Evolutionary conservation across 768 basidiomycete species (phyloP).

Genomic region (Scleroderma bovista): DNA sequence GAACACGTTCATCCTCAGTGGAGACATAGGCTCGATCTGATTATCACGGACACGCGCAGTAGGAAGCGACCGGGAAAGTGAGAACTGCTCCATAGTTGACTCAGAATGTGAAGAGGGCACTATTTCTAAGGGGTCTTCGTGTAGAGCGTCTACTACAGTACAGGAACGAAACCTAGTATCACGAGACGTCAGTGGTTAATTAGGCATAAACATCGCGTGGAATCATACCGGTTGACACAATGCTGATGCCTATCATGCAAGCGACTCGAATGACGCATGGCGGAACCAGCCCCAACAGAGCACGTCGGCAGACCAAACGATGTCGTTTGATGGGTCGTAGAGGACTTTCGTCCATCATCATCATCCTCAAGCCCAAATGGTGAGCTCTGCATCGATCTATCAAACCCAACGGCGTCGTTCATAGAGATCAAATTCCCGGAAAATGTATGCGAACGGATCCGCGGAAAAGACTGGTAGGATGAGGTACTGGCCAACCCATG

Average conservation of each 20-base stretch:
- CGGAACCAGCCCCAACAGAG: slow-evolving; percentile 34
- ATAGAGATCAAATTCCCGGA: neutral
- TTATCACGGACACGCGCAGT: slow-evolving; percentile 11
- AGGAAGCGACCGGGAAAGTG: slow-evolving; percentile 33
- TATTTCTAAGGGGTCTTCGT: slow-evolving; percentile 22
- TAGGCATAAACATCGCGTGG: neutral
- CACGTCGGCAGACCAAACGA: slow-evolving; percentile 39
- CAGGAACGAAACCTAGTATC: slow-evolving; percentile 65
- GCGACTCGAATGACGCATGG: slow-evolving; percentile 7
- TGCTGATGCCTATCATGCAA: slow-evolving; percentile 43
- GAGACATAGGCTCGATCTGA: too few relatives aligned
- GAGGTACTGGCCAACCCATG: slow-evolving; percentile 16
- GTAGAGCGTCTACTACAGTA: slow-evolving; percentile 48
- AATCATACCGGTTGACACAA: slow-evolving; percentile 58
- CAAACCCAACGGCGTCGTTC: slow-evolving; percentile 11
- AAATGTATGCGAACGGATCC: slow-evolving; percentile 36
- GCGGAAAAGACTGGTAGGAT: slow-evolving; percentile 18
- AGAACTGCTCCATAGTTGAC: slow-evolving; percentile 49
- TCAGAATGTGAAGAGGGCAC: slow-evolving; percentile 42
- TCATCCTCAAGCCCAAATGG: slow-evolving; percentile 19
- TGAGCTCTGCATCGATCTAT: slow-evolving; percentile 10
- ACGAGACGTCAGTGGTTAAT: slow-evolving; percentile 3
- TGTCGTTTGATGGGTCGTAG: slow-evolving; percentile 39
- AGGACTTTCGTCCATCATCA: slow-evolving; percentile 22
- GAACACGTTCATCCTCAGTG: neutral